These are phyloP conservation scores for Mucor circinelloides DNA, from an alignment of 371 early-diverging fungal genomes.

Conservation along the genomic window DNA sequence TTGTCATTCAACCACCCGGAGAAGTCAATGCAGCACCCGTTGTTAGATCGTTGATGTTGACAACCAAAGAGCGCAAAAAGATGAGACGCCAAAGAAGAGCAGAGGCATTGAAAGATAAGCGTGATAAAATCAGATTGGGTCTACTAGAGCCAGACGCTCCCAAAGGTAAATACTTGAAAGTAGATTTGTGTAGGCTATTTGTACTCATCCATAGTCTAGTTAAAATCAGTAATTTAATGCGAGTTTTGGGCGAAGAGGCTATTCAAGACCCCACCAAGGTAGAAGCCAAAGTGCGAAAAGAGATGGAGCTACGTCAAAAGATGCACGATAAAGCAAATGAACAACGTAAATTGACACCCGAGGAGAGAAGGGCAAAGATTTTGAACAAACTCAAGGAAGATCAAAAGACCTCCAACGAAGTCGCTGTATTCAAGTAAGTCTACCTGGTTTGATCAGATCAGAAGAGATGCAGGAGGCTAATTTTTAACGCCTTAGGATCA, in stretches of 20 bases:
- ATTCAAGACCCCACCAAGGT: conserved; percentile 93
- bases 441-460: too few relatives aligned
- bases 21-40: conserved; percentile 59
- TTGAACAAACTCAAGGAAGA: conserved; percentile 75
- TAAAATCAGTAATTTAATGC: conserved; percentile 92
- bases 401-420: conserved; percentile 59
- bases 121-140: conserved; percentile 93
- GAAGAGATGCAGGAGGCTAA: background rate
- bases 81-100: conserved; percentile 85
- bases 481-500: conserved; percentile 65
- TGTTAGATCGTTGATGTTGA: conserved; percentile 83
- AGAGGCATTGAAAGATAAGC: conserved; percentile 90
- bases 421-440: conserved; percentile 83
- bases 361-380: conserved; percentile 82
- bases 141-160: conserved; percentile 92
- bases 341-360: conserved; percentile 84
- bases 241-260: conserved; percentile 88
- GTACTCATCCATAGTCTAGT: conserved; percentile 38
- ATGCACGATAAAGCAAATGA: conserved; percentile 83
- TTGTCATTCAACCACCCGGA: conserved; percentile 84
- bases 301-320: conserved; percentile 81
- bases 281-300: conserved; percentile 86
- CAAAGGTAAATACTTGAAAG: conserved; percentile 48
- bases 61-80: conserved; percentile 92
- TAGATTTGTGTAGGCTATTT: background rate